These are phyloP conservation scores for Boechera divaricarpa DNA, from an alignment of 345 rosid genomes.

Conservation along the genomic window DNA sequence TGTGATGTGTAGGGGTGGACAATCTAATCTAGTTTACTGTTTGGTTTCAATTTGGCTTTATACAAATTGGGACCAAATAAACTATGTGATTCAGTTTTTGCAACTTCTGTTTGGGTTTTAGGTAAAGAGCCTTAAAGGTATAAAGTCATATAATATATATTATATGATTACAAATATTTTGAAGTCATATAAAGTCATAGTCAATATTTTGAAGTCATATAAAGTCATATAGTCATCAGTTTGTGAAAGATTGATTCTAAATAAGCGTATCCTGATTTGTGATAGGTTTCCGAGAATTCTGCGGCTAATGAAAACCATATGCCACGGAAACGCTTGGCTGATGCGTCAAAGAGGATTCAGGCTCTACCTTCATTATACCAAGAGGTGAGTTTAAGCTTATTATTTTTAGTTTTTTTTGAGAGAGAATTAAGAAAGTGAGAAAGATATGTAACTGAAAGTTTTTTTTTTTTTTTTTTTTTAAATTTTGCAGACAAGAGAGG, in stretches of 20 bases:
- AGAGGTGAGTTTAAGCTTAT: constrained; percentile 52
- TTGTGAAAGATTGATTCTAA: not conserved
- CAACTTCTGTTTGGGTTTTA: not conserved
- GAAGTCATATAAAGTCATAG: too few species aligned
- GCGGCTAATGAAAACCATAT: constrained; percentile 58
- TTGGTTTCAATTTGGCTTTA: not conserved
- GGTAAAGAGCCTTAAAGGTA: not conserved
- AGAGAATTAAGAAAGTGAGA: constrained; percentile 1
- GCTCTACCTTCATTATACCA: constrained; percentile 60
- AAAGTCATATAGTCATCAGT: too few species aligned
- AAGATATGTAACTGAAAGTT: not conserved
- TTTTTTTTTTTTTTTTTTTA: not conserved
- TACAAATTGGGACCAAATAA: not conserved
- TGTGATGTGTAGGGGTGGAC: not conserved
- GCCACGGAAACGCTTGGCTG: constrained; percentile 77
- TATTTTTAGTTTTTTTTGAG: not conserved
- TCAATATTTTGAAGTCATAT: too few species aligned
- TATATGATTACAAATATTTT: too few species aligned
- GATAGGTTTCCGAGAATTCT: constrained; percentile 58
- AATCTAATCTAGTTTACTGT: not conserved
- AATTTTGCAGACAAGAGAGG: constrained; percentile 36
- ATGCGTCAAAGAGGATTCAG: constrained; percentile 85
- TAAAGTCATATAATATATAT: not conserved
- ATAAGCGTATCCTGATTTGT: not conserved
- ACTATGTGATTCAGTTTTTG: constrained; percentile 1